phyloP scores from a whole-genome alignment of 2,329 filamentous ascomycete genomes.

The Falciphora oryzae region DNA sequence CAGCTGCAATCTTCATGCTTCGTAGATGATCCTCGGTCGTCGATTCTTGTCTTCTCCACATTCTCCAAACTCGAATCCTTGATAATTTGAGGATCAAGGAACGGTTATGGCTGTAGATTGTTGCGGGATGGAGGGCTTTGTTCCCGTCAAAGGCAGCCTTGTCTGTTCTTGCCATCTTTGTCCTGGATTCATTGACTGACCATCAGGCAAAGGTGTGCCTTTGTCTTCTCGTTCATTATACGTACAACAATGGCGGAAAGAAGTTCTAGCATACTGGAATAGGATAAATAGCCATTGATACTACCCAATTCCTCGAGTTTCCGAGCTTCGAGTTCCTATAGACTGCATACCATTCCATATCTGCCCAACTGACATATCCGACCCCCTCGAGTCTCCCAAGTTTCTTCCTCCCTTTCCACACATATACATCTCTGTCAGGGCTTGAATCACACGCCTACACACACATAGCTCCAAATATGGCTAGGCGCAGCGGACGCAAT shows the following conservation, averaged over 20 bases:
- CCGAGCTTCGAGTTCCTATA: too few relatives aligned
- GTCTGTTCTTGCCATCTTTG: neutral
- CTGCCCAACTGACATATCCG: too few relatives aligned
- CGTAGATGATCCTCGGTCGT: too few relatives aligned
- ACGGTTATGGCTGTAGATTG: too few relatives aligned
- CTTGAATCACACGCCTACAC: too few relatives aligned
- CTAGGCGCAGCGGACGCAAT: neutral
- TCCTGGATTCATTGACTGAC: neutral
- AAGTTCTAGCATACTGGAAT: neutral
- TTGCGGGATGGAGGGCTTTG: neutral
- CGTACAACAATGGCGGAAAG: neutral
- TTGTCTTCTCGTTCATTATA: neutral
- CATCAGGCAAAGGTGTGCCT: neutral
- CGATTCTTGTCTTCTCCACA: too few relatives aligned
- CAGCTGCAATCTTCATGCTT: too few relatives aligned
- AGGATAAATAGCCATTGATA: neutral
- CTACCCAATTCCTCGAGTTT: neutral
- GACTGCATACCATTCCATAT: too few relatives aligned
- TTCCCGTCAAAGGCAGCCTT: neutral
- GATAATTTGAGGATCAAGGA: too few relatives aligned
- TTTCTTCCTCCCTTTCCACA: neutral
- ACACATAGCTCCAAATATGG: too few relatives aligned
- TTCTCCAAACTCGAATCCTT: too few relatives aligned
- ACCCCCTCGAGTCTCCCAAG: too few relatives aligned
- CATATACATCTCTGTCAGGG: neutral